phyloP scores from a whole-genome alignment of 1,139 yeast genomes.

The Geotrichum bryndzae region DNA sequence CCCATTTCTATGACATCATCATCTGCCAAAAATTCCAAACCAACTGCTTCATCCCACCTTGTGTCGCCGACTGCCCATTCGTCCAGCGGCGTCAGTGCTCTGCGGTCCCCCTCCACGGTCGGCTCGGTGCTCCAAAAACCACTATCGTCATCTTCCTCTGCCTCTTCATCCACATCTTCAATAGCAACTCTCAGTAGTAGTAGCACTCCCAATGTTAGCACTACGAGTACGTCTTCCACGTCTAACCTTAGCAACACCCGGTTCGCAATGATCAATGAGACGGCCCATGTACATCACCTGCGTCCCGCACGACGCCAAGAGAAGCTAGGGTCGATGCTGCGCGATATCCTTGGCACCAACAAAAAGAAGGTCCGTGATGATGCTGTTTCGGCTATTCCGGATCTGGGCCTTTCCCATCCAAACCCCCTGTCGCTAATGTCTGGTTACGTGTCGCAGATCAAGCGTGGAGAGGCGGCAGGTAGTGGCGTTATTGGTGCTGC shows the following conservation, averaged over 20 bases:
- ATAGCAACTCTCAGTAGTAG: background rate
- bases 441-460: conserved; percentile 48
- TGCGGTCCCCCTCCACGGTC: background rate
- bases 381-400: conserved; percentile 82
- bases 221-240: conserved; percentile 14
- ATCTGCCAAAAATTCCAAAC: background rate
- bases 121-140: background rate
- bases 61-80: background rate
- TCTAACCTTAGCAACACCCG: conserved; percentile 8
- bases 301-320: conserved; percentile 80
- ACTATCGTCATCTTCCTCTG: conserved; percentile 10
- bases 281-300: conserved; percentile 66
- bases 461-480: conserved; percentile 16
- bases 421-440: conserved; percentile 55
- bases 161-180: conserved; percentile 9
- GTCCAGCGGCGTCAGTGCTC: background rate
- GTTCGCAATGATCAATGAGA: conserved; percentile 12
- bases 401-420: conserved; percentile 26
- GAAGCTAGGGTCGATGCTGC: conserved; percentile 77
- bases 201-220: conserved; percentile 2
- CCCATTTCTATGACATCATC: conserved; percentile 6
- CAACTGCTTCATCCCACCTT: background rate
- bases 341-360: conserved; percentile 64
- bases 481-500: conserved; percentile 18
- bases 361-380: conserved; percentile 65